Evolutionary conservation across 2,329 filamentous ascomycete species (phyloP).

Genomic region (Bipolaris zeicola): DNA sequence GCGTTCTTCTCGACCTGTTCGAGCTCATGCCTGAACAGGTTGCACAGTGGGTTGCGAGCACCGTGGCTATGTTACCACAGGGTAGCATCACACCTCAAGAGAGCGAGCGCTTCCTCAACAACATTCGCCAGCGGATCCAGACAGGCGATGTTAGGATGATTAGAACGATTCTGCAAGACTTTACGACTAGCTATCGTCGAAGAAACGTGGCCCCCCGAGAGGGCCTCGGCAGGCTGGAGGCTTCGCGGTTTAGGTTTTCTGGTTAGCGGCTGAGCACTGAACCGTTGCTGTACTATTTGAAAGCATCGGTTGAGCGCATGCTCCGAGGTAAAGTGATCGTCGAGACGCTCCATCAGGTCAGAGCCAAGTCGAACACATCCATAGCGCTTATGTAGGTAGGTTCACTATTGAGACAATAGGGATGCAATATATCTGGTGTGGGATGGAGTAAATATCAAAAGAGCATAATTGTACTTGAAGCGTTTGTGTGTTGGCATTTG

Average conservation of each 20-base stretch:
- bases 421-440: slow-evolving; percentile 4
- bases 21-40: slow-evolving; percentile 82
- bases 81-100: slow-evolving; percentile 76
- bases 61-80: slow-evolving; percentile 79
- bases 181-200: slow-evolving; percentile 91
- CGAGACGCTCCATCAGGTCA: background rate
- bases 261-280: slow-evolving; percentile 33
- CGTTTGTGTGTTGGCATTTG: slow-evolving; percentile 27
- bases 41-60: slow-evolving; percentile 79
- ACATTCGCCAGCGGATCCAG: slow-evolving; percentile 78
- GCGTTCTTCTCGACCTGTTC: slow-evolving; percentile 87
- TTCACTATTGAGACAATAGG: slow-evolving; percentile 1
- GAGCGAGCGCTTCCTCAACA: slow-evolving; percentile 77
- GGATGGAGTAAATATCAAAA: slow-evolving; percentile 15
- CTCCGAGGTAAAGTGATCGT: background rate
- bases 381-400: slow-evolving; percentile 1
- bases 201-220: slow-evolving; percentile 95
- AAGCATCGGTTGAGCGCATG: background rate
- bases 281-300: slow-evolving; percentile 8
- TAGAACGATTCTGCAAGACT: slow-evolving; percentile 86
- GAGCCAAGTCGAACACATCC: background rate
- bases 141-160: slow-evolving; percentile 77
- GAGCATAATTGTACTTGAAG: slow-evolving; percentile 23
- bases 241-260: slow-evolving; percentile 80
- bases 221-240: slow-evolving; percentile 84